Conservation (phyloP, 164 flowering plant species). For the Dillenia turbinata region DNA sequence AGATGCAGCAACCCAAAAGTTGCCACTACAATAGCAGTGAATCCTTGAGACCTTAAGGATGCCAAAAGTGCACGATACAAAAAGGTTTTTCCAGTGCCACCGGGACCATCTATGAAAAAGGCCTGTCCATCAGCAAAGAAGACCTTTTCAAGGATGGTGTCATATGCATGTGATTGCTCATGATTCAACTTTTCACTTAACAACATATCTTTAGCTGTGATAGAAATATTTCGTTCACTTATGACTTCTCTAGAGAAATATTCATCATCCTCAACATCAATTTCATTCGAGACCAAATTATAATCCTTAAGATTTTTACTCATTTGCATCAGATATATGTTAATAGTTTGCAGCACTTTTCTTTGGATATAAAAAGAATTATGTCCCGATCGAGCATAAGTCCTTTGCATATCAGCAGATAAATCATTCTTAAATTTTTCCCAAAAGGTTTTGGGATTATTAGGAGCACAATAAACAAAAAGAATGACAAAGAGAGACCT, state of each 20-base stretch:
- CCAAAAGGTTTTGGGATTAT: neutral
- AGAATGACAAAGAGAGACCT: slow-evolving; percentile 7
- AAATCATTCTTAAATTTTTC: neutral
- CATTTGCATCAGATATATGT: too few relatives aligned
- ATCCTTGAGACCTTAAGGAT: neutral
- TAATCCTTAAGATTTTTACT: too few relatives aligned
- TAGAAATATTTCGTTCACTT: too few relatives aligned
- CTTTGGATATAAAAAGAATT: too few relatives aligned
- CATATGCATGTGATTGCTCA: neutral
- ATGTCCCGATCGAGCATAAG: neutral
- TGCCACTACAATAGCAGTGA: neutral
- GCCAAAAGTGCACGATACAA: slow-evolving; percentile 7
- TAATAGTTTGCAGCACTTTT: too few relatives aligned
- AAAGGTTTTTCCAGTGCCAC: slow-evolving; percentile 14
- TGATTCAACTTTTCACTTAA: slow-evolving; percentile 1
- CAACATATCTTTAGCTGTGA: neutral
- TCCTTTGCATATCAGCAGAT: neutral
- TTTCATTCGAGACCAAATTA: too few relatives aligned
- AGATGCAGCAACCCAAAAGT: slow-evolving; percentile 8
- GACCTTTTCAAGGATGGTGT: neutral
- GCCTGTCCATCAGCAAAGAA: neutral
- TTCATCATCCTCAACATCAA: too few relatives aligned
- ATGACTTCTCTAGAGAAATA: too few relatives aligned
- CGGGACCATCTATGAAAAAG: slow-evolving; percentile 13
- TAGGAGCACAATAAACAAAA: neutral